Base-by-base conservation (phyloP, 1,284 basidiomycete genomes). In the Trichosporon asahii region DNA sequence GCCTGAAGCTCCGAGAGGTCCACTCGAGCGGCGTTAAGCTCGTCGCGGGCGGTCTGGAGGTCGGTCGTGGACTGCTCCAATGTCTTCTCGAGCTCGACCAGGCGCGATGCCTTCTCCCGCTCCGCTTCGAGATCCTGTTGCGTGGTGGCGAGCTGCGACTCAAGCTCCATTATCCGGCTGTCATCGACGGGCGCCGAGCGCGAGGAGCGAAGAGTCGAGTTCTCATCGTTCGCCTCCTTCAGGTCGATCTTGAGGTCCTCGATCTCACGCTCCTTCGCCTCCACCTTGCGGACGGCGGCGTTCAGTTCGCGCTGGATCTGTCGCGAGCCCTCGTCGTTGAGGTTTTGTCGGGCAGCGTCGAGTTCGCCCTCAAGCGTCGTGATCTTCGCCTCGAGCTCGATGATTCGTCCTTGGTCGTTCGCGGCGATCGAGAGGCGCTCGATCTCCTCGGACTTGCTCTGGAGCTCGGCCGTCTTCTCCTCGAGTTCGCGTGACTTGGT, bases 231-330 rank as follows among this genome's bases (percentile, higher is more conserved):
- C 2, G 71, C 66, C 18, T 68, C 68, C 53, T 74, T 69, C 5
- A 77, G 68, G 14, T 69, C 66, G 18, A n/a, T 21, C 53, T 60
- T 31, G 40, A 65, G 55, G 11, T 68, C 53, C 3, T 49, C 35
- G 7, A 68, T 61, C 35, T 66, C 66, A 11, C 64, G 66, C 3
- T 70, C 67, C 44, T 66, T 68, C 2, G 67, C 73, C 8, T 77
- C 75, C 63, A 71, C 72, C 21, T 76, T 73, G 15, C 77, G 70
- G 1, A 68, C 23, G 0, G 73, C 71, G 6, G 73, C 72, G 9
- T 74, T 73, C 8, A 76, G 68, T 64, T 78, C 74, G 40, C 75
- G 73, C 60, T 75, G 73, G 18, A 76, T 65, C 33, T 74, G 72
- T 8, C 68, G 65, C 23, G 71, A 35, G 3, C 68, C 69, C 3